Conservation (phyloP, 345 rosid species). For the Salix suchowensis region DNA sequence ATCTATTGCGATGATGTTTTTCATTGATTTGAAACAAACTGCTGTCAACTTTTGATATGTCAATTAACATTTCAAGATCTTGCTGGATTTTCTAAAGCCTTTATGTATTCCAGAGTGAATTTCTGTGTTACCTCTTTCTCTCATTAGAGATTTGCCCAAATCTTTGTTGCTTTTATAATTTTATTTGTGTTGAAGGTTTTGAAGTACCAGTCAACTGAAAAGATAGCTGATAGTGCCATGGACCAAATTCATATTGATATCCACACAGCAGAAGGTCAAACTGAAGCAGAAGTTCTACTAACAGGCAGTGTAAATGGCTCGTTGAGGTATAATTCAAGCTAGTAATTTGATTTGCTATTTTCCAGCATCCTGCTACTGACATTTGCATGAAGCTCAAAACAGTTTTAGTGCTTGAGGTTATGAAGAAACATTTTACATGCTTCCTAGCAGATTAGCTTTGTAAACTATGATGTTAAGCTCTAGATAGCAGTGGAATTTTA, state of each 20-base stretch:
- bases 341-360: slow-evolving; percentile 8
- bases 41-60: neutral
- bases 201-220: slow-evolving; percentile 44
- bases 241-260: slow-evolving; percentile 35
- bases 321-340: slow-evolving; percentile 46
- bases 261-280: slow-evolving; percentile 51
- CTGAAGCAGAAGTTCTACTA: slow-evolving; percentile 36
- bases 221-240: slow-evolving; percentile 47
- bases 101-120: neutral
- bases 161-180: neutral
- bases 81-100: neutral
- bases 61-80: neutral
- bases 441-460: neutral
- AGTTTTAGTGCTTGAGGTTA: neutral
- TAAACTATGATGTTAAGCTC: neutral
- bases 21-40: too few species aligned
- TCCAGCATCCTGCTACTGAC: neutral
- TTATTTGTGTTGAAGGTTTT: slow-evolving; percentile 40
- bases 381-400: neutral
- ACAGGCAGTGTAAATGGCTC: slow-evolving; percentile 51
- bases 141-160: neutral
- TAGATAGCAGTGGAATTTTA: neutral
- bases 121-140: neutral
- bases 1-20: too few species aligned
- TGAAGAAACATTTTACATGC: neutral